These are phyloP conservation scores for Aulographum hederae DNA, from an alignment of 2,329 filamentous ascomycete species.

Conservation along the genomic window DNA sequence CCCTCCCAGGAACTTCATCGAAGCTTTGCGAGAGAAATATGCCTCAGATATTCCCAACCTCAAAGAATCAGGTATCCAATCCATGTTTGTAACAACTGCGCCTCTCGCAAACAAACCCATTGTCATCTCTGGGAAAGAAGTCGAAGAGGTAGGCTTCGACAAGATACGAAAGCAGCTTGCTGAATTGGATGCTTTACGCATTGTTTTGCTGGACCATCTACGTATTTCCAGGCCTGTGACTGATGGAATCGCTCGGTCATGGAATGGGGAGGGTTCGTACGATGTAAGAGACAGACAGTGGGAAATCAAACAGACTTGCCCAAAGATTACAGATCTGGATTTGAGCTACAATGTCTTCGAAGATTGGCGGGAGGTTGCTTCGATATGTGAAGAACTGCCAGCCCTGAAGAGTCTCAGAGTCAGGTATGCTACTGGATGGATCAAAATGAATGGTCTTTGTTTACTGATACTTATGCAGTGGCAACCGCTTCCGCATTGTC, in stretches of 20 bases:
- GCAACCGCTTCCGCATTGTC: conserved; percentile 45
- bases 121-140: conserved; percentile 61
- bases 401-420: conserved; percentile 52
- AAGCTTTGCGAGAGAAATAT: conserved; percentile 72
- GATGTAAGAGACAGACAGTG: conserved; percentile 8
- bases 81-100: conserved; percentile 11
- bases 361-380: conserved; percentile 43
- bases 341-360: conserved; percentile 71
- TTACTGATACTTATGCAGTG: conserved; percentile 28
- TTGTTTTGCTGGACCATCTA: conserved; percentile 67
- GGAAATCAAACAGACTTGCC: conserved; percentile 37
- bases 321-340: conserved; percentile 55
- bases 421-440: conserved; percentile 13
- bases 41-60: conserved; percentile 31
- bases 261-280: conserved; percentile 13
- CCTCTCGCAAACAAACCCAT: conserved; percentile 39
- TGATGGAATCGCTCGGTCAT: neutral
- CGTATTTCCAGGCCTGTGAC: conserved; percentile 28
- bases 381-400: conserved; percentile 54
- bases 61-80: conserved; percentile 7
- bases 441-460: too few species aligned
- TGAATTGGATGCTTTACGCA: conserved; percentile 56
- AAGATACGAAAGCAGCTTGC: conserved; percentile 73
- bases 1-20: conserved; percentile 50
- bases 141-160: conserved; percentile 87